Evolutionary conservation across 2,329 filamentous ascomycete species (phyloP).

Genomic region (Coniochaeta ligniaria): DNA sequence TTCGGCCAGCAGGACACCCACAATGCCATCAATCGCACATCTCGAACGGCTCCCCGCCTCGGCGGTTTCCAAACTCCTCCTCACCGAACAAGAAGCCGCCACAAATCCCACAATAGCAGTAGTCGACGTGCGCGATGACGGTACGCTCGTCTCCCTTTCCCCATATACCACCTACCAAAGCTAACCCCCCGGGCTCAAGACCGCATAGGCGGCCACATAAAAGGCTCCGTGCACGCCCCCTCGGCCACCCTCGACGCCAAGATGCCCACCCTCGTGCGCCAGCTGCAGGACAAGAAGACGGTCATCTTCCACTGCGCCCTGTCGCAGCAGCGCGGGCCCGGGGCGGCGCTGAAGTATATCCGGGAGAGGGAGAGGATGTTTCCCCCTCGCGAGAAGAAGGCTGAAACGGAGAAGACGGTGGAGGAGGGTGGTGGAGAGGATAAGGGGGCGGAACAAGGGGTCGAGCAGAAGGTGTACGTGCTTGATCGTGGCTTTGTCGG

Average conservation of each 20-base stretch:
- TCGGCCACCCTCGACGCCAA: slow-evolving; percentile 64
- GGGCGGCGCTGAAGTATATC: slow-evolving; percentile 73
- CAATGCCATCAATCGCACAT: slow-evolving; percentile 49
- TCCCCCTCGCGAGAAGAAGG: slow-evolving; percentile 9
- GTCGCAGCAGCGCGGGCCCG: slow-evolving; percentile 83
- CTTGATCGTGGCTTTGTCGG: slow-evolving; percentile 77
- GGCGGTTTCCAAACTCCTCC: slow-evolving; percentile 59
- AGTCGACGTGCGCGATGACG: slow-evolving; percentile 83
- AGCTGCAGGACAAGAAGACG: slow-evolving; percentile 66
- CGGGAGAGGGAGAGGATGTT: slow-evolving; percentile 55
- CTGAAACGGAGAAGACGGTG: slow-evolving; percentile 17
- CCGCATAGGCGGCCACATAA: slow-evolving; percentile 86
- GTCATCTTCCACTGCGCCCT: slow-evolving; percentile 94
- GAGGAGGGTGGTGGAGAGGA: slow-evolving; percentile 16
- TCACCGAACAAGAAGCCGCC: slow-evolving; percentile 35
- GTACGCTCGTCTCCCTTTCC: slow-evolving; percentile 30
- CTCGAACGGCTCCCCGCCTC: slow-evolving; percentile 63
- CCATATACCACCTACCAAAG: background rate
- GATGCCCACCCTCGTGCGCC: slow-evolving; percentile 76
- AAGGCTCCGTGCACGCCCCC: slow-evolving; percentile 68
- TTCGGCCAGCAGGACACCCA: background rate
- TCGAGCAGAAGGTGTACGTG: slow-evolving; percentile 67
- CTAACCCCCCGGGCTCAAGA: slow-evolving; percentile 41
- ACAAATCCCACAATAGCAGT: slow-evolving; percentile 53
- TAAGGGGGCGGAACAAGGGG: slow-evolving; percentile 12